Evolutionary conservation across 306 rosid genomes (phyloP).

Genomic region (Gastrolobium villosum): DNA sequence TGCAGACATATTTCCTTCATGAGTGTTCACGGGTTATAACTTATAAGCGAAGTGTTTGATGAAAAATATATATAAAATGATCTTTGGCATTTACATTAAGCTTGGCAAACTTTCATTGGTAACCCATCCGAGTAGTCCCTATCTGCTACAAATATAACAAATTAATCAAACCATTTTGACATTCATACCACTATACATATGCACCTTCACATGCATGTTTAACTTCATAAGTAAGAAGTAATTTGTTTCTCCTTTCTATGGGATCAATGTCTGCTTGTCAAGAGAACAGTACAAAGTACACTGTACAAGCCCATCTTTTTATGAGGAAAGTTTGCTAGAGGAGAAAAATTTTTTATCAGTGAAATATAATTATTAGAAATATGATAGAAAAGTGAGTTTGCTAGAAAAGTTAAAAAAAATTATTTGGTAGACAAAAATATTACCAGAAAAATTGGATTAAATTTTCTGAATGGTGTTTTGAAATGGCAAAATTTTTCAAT

Average conservation of each 20-base stretch:
- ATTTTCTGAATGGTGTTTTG: too few species aligned
- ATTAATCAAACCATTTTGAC: conserved; percentile 17
- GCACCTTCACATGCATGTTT: conserved; percentile 24
- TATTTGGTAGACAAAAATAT: too few species aligned
- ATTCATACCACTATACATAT: conserved; percentile 13
- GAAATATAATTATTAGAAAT: too few species aligned
- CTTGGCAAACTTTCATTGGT: conserved; percentile 31
- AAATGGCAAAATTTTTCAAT: too few species aligned
- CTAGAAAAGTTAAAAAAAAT: too few species aligned
- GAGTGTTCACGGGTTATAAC: conserved; percentile 54
- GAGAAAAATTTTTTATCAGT: too few species aligned
- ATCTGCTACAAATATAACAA: conserved; percentile 25
- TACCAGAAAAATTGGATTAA: too few species aligned
- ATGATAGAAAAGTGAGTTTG: too few species aligned
- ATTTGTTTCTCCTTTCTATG: too few species aligned
- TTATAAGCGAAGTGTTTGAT: conserved; percentile 1
- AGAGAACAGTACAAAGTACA: background rate
- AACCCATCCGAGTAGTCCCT: background rate
- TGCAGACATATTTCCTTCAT: conserved; percentile 28
- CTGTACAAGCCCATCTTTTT: too few species aligned
- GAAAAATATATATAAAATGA: background rate
- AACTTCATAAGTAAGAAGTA: background rate
- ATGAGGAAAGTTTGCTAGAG: too few species aligned
- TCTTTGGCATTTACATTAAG: conserved; percentile 40
- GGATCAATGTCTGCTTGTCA: background rate